phyloP scores from a whole-genome alignment of 805 yeast species.

The Saturnispora hagleri region DNA sequence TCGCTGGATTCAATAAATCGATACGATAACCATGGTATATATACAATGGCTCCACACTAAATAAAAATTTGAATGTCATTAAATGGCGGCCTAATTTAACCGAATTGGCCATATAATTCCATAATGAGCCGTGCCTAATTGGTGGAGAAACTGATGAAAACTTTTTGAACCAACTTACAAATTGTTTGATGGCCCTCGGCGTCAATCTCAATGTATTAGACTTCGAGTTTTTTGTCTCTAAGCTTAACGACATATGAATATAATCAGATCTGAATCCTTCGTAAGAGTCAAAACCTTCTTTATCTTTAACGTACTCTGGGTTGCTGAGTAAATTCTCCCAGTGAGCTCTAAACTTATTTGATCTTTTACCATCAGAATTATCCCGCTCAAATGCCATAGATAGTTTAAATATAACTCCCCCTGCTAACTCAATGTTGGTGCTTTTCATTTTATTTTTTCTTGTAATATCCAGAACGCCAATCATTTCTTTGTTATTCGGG shows the following conservation, averaged over 20 bases:
- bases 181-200: constrained; percentile 55
- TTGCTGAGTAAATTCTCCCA: constrained; percentile 44
- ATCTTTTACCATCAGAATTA: constrained; percentile 26
- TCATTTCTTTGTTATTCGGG: constrained; percentile 4
- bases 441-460: constrained; percentile 34
- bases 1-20: constrained; percentile 33
- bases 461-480: constrained; percentile 5
- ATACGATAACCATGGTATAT: constrained; percentile 61
- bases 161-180: constrained; percentile 74
- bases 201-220: constrained; percentile 68
- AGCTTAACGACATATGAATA: constrained; percentile 61
- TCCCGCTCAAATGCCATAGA: constrained; percentile 51
- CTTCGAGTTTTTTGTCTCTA: constrained; percentile 20
- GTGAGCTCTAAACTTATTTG: constrained; percentile 44
- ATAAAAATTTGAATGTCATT: constrained; percentile 66
- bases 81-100: constrained; percentile 70
- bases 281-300: constrained; percentile 64
- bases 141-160: constrained; percentile 74
- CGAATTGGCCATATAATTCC: constrained; percentile 43
- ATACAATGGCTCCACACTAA: constrained; percentile 61
- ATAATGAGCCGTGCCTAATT: constrained; percentile 61
- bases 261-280: constrained; percentile 67
- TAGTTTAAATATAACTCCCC: constrained; percentile 49
- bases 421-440: constrained; percentile 46
- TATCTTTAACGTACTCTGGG: constrained; percentile 40